Evolutionary conservation across 192 early-diverging fungal species (phyloP).

Genomic region (Linnemannia zychae): DNA sequence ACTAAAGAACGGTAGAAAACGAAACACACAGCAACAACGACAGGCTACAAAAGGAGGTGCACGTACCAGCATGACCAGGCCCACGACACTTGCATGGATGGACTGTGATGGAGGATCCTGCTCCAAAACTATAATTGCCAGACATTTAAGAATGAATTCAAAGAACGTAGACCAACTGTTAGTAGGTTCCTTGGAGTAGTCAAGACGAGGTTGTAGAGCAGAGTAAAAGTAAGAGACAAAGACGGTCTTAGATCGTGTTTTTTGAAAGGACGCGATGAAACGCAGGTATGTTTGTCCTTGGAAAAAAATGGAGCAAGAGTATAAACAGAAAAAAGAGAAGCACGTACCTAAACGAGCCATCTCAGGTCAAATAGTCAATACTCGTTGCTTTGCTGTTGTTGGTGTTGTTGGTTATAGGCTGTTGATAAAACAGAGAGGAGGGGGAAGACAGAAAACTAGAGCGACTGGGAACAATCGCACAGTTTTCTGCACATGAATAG

Average conservation of each 20-base stretch:
- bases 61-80: slow-evolving; percentile 53
- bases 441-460: neutral
- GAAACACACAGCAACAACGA: neutral
- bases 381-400: too few relatives aligned
- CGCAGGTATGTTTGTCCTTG: too few relatives aligned
- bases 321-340: neutral
- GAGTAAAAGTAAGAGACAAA: neutral
- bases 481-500: neutral
- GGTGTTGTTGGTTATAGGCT: neutral
- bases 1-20: neutral
- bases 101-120: slow-evolving; percentile 42
- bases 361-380: neutral
- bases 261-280: neutral
- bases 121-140: slow-evolving; percentile 25
- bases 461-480: slow-evolving; percentile 7
- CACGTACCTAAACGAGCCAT: slow-evolving; percentile 7
- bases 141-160: neutral
- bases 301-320: too few relatives aligned
- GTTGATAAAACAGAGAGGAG: neutral
- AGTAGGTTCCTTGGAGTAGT: neutral
- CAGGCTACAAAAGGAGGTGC: slow-evolving; percentile 8
- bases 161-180: neutral
- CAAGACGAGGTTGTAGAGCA: neutral
- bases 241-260: neutral
- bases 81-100: slow-evolving; percentile 30